Base-by-base conservation (phyloP, 768 basidiomycete species). In the Lanmaoa pseudosensibilis region DNA sequence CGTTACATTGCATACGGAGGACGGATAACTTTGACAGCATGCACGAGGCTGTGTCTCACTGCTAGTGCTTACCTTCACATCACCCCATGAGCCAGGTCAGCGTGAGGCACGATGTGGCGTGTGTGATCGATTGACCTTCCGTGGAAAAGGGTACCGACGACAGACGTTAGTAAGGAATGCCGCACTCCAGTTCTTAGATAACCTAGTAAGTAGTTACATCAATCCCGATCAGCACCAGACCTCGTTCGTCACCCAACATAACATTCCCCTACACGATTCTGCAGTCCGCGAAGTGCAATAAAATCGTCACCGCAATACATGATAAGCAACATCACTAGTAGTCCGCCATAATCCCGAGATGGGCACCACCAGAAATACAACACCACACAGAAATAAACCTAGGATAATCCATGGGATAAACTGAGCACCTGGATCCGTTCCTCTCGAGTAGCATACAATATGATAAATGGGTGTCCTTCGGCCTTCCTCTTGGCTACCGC, bases 371-470 rank as follows among this genome's bases (percentile, higher is more conserved):
- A 34, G 12, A 25, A 25, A 56, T 32, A 43, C 27, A 38, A 23
- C 11, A 11, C 2, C 32, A 49, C 27, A n/a, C 19, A 13, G 1
- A 4, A 25, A 51, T 15, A 32, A 8, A 4, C 30, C 32, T 55
- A 58, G 47, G 53, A 32, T n/a, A 38, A 34, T 4, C 51, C 39
- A 5, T 58, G 62, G 23, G 66, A 64, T 9, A 84, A 63, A 55
- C 73, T 74, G 55, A 90, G 76, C 34, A 92, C 72, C 59, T 86
- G 86, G 12, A 83, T 77, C 34, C 85, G 80, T 54, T 90, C 89
- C 55, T 91, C 90, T 52, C 83, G 77, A 25, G 87, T 83, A 41
- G 83, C 79, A 66, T 85, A 88, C 49, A 91, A 68, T 13, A 91
- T 66, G 13, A 90, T 61, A 59, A 84, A 90, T 4, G 72, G 68